phyloP scores from a whole-genome alignment of 2,329 filamentous ascomycete species.

The Phyllosticta citrichinensis region DNA sequence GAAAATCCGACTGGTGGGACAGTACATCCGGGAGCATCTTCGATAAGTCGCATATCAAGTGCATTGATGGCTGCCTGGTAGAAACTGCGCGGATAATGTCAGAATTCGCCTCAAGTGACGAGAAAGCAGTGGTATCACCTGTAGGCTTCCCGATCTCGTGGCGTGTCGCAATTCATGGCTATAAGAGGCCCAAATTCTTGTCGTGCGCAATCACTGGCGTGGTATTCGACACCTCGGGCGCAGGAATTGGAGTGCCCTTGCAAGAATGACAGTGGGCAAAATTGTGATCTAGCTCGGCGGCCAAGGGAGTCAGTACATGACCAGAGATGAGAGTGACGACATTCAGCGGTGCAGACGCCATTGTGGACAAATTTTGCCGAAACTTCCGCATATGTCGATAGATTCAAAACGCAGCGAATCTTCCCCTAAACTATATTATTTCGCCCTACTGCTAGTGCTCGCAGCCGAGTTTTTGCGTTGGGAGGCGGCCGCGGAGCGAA shows the following conservation, averaged over 20 bases:
- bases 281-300: not conserved
- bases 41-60: slow-evolving; percentile 4
- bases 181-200: not conserved
- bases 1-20: not conserved
- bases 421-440: not conserved
- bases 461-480: not conserved
- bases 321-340: not conserved
- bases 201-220: not conserved
- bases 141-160: slow-evolving; percentile 5
- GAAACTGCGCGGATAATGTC: not conserved
- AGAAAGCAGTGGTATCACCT: not conserved
- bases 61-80: slow-evolving; percentile 9
- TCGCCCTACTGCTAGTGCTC: not conserved
- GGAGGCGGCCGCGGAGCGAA: not conserved
- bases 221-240: not conserved
- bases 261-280: not conserved
- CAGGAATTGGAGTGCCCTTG: not conserved
- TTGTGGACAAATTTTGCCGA: not conserved
- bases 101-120: not conserved
- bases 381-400: not conserved
- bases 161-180: slow-evolving; percentile 5
- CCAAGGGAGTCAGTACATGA: not conserved
- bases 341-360: not conserved
- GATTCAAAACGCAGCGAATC: not conserved
- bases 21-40: not conserved